These are phyloP conservation scores for Craspedostauros australis DNA, from an alignment of 108 stramenopile genomes.

Conservation along the genomic window DNA sequence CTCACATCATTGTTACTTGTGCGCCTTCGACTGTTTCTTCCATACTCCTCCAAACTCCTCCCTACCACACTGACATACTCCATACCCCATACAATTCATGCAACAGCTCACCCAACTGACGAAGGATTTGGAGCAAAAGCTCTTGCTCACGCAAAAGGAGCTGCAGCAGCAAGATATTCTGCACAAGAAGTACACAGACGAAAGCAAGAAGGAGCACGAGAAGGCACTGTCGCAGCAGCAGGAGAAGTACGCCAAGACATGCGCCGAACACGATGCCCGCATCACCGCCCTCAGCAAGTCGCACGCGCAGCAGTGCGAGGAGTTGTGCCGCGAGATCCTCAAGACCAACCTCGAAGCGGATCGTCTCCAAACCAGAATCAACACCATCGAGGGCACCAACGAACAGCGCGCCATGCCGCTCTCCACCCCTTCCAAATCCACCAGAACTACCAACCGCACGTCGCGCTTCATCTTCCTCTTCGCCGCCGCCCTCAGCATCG, in stretches of 20 bases:
- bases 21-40: no score
- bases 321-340: conserved; percentile 12
- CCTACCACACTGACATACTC: no score
- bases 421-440: not conserved
- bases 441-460: not conserved
- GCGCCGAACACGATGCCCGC: conserved; percentile 9
- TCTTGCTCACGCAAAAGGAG: conserved; percentile 23
- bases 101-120: conserved; percentile 16
- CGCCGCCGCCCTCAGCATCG: not conserved
- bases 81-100: no score
- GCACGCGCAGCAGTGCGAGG: conserved; percentile 20
- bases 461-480: not conserved
- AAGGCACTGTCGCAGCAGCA: conserved; percentile 4
- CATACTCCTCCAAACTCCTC: no score
- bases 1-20: no score
- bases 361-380: conserved; percentile 14
- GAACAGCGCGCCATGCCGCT: not conserved
- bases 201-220: conserved; percentile 14
- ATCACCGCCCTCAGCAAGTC: conserved; percentile 7
- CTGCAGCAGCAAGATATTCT: conserved; percentile 18
- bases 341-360: conserved; percentile 26
- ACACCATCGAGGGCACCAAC: conserved; percentile 1
- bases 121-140: conserved; percentile 23
- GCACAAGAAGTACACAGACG: conserved; percentile 12
- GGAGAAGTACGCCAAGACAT: not conserved